Evolutionary conservation across 805 yeast species (phyloP), one percentile per base, ranked within the genome.

Genomic region (Yarrowia bubula): DNA sequence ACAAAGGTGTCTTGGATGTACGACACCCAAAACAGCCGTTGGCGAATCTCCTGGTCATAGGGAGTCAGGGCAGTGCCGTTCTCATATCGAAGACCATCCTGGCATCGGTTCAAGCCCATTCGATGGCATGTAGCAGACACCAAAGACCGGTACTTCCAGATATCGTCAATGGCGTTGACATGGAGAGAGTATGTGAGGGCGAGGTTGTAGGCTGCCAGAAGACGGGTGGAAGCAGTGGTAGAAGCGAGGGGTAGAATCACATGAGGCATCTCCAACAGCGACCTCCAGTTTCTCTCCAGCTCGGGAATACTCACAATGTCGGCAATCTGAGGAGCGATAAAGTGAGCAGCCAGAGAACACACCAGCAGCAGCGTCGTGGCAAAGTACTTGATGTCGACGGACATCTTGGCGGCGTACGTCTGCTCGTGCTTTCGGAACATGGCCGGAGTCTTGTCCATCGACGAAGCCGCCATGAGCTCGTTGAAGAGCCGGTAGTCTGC

Each of bases 41-140:
- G 83, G 68, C 97, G 81, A 72, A 89, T 90, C 68, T 92, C 92
- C 75, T 88, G 95, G 77, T 88, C 92, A 67, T 85, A 80, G 68
- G 81, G 83, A 28, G 86, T 82, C 50, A 88, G 83, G 38, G 83
- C 83, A 1, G 88, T 81, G 0, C 93, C 93, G 66, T 80, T 80
- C n/a, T 81, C 80, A 3, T 85, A 84, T 58, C 88, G 76, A 4
- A 90, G 92, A 0, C 92, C 86, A 38, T 68, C 66, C 9, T 96
- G 96, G 74, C 96, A 88, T 69, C 96, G 80, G 73, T 91, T 96
- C 50, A 92, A 78, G 70, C 97, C 83, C 63, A 92, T 77, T 70
- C 91, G 95, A 70, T 90, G 96, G 4, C 92, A 87, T 92, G 90
- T 88, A 32, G 91, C 86, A 11, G 88, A 84, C 8, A 88, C 86